Conservation (phyloP, 768 basidiomycete genomes). For the Dacryopinax spathularia region DNA sequence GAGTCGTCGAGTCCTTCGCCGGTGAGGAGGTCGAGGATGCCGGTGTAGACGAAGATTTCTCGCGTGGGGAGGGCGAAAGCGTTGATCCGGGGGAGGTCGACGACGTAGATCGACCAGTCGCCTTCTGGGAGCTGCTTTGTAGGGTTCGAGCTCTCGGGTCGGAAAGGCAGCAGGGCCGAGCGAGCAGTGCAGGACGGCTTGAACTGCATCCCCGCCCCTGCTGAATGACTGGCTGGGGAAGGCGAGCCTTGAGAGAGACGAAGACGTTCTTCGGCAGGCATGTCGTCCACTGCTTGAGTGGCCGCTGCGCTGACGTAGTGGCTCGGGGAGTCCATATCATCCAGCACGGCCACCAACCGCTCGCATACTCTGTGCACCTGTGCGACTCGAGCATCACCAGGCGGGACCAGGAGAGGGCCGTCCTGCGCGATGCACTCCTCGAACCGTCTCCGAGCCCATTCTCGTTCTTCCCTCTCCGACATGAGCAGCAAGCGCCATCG, state of each 20-base stretch:
- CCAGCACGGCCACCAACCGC: conserved; percentile 26
- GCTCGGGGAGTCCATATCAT: conserved; percentile 20
- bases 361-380: conserved; percentile 25
- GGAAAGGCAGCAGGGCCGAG: conserved; percentile 24
- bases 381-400: conserved; percentile 22
- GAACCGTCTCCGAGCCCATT: conserved; percentile 29
- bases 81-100: conserved; percentile 28
- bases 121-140: conserved; percentile 24
- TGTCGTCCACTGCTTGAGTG: not conserved
- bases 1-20: conserved; percentile 23
- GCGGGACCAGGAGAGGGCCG: conserved; percentile 23
- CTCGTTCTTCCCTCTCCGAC: conserved; percentile 30
- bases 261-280: conserved; percentile 15
- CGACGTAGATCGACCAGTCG: conserved; percentile 31
- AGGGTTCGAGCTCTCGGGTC: conserved; percentile 27
- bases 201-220: conserved; percentile 8
- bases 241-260: conserved; percentile 24
- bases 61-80: conserved; percentile 30
- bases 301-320: conserved; percentile 11
- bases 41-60: conserved; percentile 32
- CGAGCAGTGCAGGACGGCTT: conserved; percentile 18
- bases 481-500: conserved; percentile 33
- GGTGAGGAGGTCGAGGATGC: conserved; percentile 27
- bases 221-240: conserved; percentile 15
- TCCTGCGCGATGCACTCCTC: conserved; percentile 26